Conservation (phyloP, 2,329 filamentous ascomycete genomes). For the Fusarium succisae region DNA sequence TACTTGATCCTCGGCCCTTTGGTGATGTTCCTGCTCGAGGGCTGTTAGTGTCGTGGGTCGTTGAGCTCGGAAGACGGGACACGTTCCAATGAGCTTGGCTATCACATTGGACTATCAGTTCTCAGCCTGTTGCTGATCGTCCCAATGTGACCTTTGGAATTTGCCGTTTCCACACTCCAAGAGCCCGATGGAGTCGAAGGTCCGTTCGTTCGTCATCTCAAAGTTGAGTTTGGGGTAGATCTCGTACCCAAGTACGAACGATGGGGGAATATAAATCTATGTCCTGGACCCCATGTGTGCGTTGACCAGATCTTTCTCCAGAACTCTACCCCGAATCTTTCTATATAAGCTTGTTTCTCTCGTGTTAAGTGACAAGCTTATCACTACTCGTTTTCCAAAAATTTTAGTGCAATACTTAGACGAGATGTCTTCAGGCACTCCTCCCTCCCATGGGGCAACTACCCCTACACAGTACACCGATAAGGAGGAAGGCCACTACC, state of each 20-base stretch:
- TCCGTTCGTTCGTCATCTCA: slow-evolving; percentile 15
- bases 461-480: slow-evolving; percentile 41
- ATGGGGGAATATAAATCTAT: slow-evolving; percentile 19
- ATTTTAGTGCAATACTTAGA: not conserved
- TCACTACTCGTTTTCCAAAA: not conserved
- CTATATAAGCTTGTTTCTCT: not conserved
- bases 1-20: slow-evolving; percentile 27
- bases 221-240: slow-evolving; percentile 26
- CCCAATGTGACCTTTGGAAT: not conserved
- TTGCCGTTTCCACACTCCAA: slow-evolving; percentile 11
- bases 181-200: slow-evolving; percentile 9
- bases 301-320: not conserved
- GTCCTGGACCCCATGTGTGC: slow-evolving; percentile 9
- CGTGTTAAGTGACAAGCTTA: not conserved
- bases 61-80: slow-evolving; percentile 7
- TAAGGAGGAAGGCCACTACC: slow-evolving; percentile 31
- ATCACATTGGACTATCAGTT: slow-evolving; percentile 5
- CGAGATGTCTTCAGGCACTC: slow-evolving; percentile 35
- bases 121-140: slow-evolving; percentile 20
- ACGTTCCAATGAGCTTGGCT: not conserved
- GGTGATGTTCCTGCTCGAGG: slow-evolving; percentile 20
- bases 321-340: not conserved
- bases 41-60: slow-evolving; percentile 30
- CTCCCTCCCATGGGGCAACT: slow-evolving; percentile 36
- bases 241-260: not conserved